Percentiles rank a stretch among this genome's conserved stretches.
These are phyloP conservation scores for Xylariales sp. DNA, from an alignment of 2,329 filamentous ascomycete species.

Conservation along the genomic window DNA sequence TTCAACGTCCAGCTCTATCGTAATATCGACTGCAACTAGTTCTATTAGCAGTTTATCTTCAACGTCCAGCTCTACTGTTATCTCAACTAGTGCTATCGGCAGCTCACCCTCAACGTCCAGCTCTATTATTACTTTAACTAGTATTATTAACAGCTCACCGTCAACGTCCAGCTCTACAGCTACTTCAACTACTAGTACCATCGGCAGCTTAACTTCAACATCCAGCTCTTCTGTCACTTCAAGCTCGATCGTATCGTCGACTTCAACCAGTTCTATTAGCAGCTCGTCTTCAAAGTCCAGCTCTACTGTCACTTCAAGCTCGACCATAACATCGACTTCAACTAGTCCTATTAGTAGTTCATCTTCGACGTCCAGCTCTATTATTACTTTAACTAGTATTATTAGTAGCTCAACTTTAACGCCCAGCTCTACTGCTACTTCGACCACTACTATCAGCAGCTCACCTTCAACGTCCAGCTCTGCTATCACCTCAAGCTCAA, in stretches of 20 bases:
- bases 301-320: not conserved
- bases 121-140: too few relatives aligned
- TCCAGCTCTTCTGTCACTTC: too few relatives aligned
- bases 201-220: not conserved
- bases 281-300: not conserved
- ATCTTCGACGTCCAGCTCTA: not conserved
- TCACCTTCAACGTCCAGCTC: not conserved
- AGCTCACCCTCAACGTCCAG: not conserved
- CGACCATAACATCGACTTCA: not conserved
- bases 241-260: not conserved
- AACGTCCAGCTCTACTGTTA: too few relatives aligned
- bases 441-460: not conserved
- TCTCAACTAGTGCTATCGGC: too few relatives aligned
- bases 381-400: not conserved
- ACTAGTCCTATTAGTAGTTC: not conserved
- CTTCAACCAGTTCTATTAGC: not conserved
- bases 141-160: not conserved
- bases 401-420: not conserved
- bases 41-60: too few relatives aligned
- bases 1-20: not conserved
- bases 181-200: too few relatives aligned
- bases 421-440: not conserved
- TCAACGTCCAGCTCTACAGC: not conserved
- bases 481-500: too few relatives aligned
- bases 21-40: too few relatives aligned